Conservation (phyloP, 176 grass and related monocot species). For the Cocos nucifera region DNA sequence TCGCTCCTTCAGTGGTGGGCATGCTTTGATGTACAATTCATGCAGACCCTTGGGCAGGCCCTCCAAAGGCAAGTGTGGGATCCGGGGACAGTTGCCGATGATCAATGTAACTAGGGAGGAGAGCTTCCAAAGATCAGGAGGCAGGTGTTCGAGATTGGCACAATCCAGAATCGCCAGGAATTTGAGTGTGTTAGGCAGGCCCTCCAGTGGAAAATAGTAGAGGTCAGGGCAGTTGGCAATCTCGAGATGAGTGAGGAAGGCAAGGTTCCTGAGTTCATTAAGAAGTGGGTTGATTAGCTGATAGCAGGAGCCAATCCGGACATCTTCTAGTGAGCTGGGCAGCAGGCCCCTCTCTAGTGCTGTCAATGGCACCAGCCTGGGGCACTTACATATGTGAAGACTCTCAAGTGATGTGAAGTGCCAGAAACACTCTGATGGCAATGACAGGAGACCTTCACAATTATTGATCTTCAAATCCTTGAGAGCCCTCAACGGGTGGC, state of each 20-base stretch:
- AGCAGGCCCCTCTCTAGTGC: slow-evolving; percentile 40
- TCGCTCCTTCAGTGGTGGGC: slow-evolving; percentile 38
- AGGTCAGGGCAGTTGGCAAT: slow-evolving; percentile 48
- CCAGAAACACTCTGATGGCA: slow-evolving; percentile 52
- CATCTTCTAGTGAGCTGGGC: slow-evolving; percentile 49
- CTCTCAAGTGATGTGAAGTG: slow-evolving; percentile 40
- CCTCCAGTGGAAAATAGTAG: slow-evolving; percentile 31
- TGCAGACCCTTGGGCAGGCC: slow-evolving; percentile 47
- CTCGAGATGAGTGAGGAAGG: slow-evolving; percentile 42
- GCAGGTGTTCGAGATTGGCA: slow-evolving; percentile 49
- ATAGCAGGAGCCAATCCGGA: slow-evolving; percentile 41
- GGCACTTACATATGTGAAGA: slow-evolving; percentile 52
- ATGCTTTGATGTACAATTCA: slow-evolving; percentile 66
- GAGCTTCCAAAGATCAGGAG: slow-evolving; percentile 24
- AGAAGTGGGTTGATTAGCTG: slow-evolving; percentile 41
- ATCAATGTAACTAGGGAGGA: slow-evolving; percentile 48
- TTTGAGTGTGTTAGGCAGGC: slow-evolving; percentile 41
- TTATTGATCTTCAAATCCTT: slow-evolving; percentile 41
- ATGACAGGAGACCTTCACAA: slow-evolving; percentile 44
- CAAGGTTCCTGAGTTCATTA: slow-evolving; percentile 32
- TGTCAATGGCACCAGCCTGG: slow-evolving; percentile 48
- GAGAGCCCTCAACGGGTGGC: slow-evolving; percentile 23
- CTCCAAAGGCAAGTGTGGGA: slow-evolving; percentile 46
- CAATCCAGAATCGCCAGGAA: slow-evolving; percentile 42
- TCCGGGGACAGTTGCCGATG: slow-evolving; percentile 40